Conservation (phyloP, 495 filamentous ascomycete species). For the Talaromyces nanjingensis region DNA sequence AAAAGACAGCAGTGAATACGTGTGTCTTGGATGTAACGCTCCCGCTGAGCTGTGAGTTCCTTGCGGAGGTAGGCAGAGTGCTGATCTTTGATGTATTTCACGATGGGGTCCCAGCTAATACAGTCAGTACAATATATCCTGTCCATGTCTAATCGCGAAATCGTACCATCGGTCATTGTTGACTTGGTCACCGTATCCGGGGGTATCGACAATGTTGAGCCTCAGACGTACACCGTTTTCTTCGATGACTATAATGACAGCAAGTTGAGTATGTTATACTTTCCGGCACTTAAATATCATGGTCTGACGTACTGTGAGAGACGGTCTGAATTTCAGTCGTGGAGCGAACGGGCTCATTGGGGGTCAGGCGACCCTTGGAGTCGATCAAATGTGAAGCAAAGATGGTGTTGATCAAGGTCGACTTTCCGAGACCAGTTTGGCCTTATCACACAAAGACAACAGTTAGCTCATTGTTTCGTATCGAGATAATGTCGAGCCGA, state of each 20-base stretch:
- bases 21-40: slow-evolving; percentile 98
- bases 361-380: slow-evolving; percentile 88
- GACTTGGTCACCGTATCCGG: slow-evolving; percentile 73
- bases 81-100: slow-evolving; percentile 99
- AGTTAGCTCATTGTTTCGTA: background rate
- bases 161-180: slow-evolving; percentile 73
- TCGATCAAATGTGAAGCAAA: slow-evolving; percentile 99
- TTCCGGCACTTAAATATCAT: background rate
- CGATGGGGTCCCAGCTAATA: slow-evolving; percentile 78
- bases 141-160: background rate
- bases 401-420: slow-evolving; percentile 99
- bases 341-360: slow-evolving; percentile 84
- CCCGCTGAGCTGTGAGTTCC: slow-evolving; percentile 98
- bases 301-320: slow-evolving; percentile 63
- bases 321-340: slow-evolving; percentile 98
- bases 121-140: slow-evolving; percentile 17
- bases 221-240: slow-evolving; percentile 82
- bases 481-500: background rate
- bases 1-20: slow-evolving; percentile 99
- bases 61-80: slow-evolving; percentile 99
- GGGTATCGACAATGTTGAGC: slow-evolving; percentile 75
- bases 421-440: slow-evolving; percentile 98
- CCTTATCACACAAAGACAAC: slow-evolving; percentile 31
- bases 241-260: slow-evolving; percentile 69
- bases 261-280: background rate